These are phyloP conservation scores for Geotrichum ghanense DNA, from an alignment of 805 yeast genomes.

Conservation along the genomic window DNA sequence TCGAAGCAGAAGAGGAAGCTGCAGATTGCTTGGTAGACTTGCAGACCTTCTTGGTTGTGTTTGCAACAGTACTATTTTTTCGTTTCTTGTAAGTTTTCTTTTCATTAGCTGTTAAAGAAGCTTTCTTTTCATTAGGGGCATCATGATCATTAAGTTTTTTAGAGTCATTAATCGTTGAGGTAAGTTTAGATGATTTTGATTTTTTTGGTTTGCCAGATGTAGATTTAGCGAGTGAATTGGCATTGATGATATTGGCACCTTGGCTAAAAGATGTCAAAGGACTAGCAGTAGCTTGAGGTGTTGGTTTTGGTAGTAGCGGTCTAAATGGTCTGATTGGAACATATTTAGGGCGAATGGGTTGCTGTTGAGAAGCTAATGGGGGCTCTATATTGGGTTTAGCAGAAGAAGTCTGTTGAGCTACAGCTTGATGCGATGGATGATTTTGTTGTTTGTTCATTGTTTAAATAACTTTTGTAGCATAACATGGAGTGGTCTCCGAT, in stretches of 20 bases:
- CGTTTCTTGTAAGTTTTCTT: constrained; percentile 2
- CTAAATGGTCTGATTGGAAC: constrained; percentile 27
- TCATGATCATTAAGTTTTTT: constrained; percentile 1
- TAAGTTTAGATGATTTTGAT: too few species aligned
- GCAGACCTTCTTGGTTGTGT: not conserved
- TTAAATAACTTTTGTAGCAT: not conserved
- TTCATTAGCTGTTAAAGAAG: not conserved
- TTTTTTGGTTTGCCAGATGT: not conserved
- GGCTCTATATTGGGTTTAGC: too few species aligned
- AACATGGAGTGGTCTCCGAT: too few species aligned
- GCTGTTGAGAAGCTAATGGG: too few species aligned
- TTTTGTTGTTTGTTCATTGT: not conserved
- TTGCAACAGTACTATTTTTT: not conserved
- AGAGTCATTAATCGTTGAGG: constrained; percentile 1
- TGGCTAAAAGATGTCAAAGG: too few species aligned
- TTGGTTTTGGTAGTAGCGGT: constrained; percentile 26
- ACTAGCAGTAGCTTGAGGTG: not conserved
- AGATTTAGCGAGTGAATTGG: not conserved
- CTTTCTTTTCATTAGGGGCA: not conserved
- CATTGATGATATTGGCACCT: too few species aligned
- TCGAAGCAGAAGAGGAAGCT: not conserved
- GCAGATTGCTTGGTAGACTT: not conserved
- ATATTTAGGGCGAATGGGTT: constrained; percentile 5
- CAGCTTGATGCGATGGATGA: not conserved
- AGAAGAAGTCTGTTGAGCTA: too few species aligned